These are phyloP conservation scores for Colletotrichum sp. DNA, from an alignment of 2,329 filamentous ascomycete species.

Conservation along the genomic window DNA sequence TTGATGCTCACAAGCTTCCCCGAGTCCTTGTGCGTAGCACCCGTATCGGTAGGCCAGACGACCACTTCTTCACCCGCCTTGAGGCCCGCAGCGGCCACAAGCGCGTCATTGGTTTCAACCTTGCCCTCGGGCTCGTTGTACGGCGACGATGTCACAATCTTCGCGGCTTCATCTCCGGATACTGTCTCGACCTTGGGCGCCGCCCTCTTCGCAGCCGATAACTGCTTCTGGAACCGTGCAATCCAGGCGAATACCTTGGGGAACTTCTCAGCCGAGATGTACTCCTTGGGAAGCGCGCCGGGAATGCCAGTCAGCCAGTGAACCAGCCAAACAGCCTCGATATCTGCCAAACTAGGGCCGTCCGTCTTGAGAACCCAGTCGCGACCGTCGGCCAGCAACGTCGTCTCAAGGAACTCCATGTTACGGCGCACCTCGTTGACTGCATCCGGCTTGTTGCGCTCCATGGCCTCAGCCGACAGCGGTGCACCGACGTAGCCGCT, in stretches of 20 bases:
- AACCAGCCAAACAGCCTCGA: conserved; percentile 72
- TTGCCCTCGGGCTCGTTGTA: conserved; percentile 49
- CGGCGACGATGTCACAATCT: conserved; percentile 32
- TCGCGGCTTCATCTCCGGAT: conserved; percentile 59
- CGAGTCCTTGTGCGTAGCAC: conserved; percentile 60
- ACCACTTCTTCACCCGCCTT: conserved; percentile 58
- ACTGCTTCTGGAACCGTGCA: conserved; percentile 58
- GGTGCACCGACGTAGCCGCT: conserved; percentile 39
- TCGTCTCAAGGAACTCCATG: conserved; percentile 65
- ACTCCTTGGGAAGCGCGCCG: conserved; percentile 56
- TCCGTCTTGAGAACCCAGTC: conserved; percentile 64
- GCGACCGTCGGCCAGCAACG: conserved; percentile 69
- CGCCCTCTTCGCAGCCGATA: conserved; percentile 45
- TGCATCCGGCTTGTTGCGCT: conserved; percentile 53
- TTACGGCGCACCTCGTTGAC: conserved; percentile 57
- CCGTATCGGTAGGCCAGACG: conserved; percentile 68
- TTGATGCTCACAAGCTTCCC: conserved; percentile 61
- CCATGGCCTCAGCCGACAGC: conserved; percentile 29
- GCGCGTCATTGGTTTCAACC: conserved; percentile 55
- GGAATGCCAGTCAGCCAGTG: conserved; percentile 67
- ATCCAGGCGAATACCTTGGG: conserved; percentile 71
- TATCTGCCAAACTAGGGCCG: conserved; percentile 65
- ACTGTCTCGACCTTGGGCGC: conserved; percentile 44
- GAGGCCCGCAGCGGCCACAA: conserved; percentile 50
- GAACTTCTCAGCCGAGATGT: conserved; percentile 57